Evolutionary conservation across 1,284 basidiomycete genomes (phyloP), one percentile per base, ranked within the genome.

Genomic region (Acaromyces ingoldii): DNA sequence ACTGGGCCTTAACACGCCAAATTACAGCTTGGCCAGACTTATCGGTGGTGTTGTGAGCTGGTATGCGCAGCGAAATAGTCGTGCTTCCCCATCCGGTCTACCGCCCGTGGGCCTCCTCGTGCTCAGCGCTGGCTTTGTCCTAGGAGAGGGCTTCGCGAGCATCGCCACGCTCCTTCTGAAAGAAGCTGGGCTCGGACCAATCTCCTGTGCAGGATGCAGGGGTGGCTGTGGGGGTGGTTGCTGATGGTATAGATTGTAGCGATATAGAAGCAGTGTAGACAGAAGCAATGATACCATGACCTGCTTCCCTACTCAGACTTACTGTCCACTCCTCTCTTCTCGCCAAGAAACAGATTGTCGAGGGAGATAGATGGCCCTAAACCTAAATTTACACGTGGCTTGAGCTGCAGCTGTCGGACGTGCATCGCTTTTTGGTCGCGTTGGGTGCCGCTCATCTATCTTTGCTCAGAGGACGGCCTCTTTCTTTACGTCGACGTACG

Each of bases 81-180:
- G 7, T n/a, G 34, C 15, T 9, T 43, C 40, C 6, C 28, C 52
- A 34, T 39, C 22, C 21, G 21, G 56, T 0, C 26, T 64, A 29
- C 51, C 57, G 42, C 85, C 84, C 68, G 91, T 87, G 59, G 82
- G 81, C 43, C 80, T 92, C 45, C 87, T 97, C 64, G 84, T 97
- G 30, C 80, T 95, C 28, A 93, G 92, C 3, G 90, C 87, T 67
- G 92, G 92, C 1, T 95, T 97, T 69, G 93, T 97, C 25, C 80
- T 97, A 17, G 92, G 92, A 25, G 92, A 97, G 60, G 80, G 92
- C 1, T 85, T 95, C 34, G 81, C 89, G 22, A 91, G 89, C 70
- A 83, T 97, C 39, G 77, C 91, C 26, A 84, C 86, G 6, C 80
- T 97, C 45, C 73, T 86, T 7, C 76, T 93, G 58, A 84, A 84